phyloP scores from a whole-genome alignment of 1,139 yeast species.

The Yamadazyma triangularis region DNA sequence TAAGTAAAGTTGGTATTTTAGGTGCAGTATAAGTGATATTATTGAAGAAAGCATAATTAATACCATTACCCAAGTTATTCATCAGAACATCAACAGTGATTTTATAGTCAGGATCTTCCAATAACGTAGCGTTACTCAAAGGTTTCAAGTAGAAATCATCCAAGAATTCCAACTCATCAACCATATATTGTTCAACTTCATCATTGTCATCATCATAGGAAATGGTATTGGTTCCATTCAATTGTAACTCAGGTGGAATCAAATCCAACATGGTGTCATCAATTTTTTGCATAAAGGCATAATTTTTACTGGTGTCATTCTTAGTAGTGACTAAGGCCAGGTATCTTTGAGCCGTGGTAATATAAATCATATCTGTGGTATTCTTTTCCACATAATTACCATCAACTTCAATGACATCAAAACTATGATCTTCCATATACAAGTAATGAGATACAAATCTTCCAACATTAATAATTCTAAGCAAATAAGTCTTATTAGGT shows the following conservation, averaged over 20 bases:
- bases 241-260: conserved; percentile 48
- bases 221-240: conserved; percentile 52
- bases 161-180: conserved; percentile 22
- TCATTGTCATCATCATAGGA: conserved; percentile 39
- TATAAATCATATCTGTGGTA: conserved; percentile 52
- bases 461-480: conserved; percentile 64
- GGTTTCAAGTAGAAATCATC: conserved; percentile 61
- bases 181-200: conserved; percentile 19
- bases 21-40: conserved; percentile 60
- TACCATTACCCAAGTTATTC: conserved; percentile 69
- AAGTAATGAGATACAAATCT: conserved; percentile 69
- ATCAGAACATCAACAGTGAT: conserved; percentile 57
- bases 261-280: conserved; percentile 67
- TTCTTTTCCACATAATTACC: conserved; percentile 62
- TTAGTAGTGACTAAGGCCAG: conserved; percentile 59
- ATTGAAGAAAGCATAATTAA: conserved; percentile 73
- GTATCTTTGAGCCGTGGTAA: conserved; percentile 71
- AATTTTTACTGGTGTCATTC: conserved; percentile 41
- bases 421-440: conserved; percentile 62
- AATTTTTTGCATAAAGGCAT: conserved; percentile 56
- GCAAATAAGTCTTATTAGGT: conserved; percentile 57
- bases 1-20: conserved; percentile 59
- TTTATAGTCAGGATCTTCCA: conserved; percentile 57
- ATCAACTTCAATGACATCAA: conserved; percentile 69
- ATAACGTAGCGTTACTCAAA: conserved; percentile 30